Evolutionary conservation across 2,329 filamentous ascomycete species (phyloP).

Genomic region (Diaporthe aspalathi): DNA sequence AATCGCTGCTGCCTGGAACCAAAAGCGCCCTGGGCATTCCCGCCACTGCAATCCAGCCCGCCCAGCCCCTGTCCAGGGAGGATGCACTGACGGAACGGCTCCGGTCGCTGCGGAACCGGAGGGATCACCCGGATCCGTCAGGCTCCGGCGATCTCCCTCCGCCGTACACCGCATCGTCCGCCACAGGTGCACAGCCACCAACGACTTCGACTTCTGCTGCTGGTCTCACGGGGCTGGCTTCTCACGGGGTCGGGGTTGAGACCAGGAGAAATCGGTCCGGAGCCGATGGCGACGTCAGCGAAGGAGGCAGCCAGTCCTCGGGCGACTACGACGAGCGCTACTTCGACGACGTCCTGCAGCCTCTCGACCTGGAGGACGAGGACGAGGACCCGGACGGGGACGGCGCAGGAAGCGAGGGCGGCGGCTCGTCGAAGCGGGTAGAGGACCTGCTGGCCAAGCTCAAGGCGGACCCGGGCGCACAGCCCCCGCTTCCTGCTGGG

Average conservation of each 20-base stretch:
- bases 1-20: conserved; percentile 14
- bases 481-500: background rate
- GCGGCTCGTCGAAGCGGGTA: conserved; percentile 40
- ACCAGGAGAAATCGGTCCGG: conserved; percentile 44
- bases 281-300: conserved; percentile 51
- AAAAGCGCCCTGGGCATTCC: conserved; percentile 44
- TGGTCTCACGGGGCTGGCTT: background rate
- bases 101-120: conserved; percentile 59
- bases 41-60: conserved; percentile 54
- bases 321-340: conserved; percentile 58
- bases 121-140: conserved; percentile 40
- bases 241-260: background rate
- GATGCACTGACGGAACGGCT: conserved; percentile 64
- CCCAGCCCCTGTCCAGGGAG: conserved; percentile 58
- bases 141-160: conserved; percentile 22
- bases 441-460: conserved; percentile 37
- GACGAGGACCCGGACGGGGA: conserved; percentile 33
- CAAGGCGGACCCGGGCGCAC: conserved; percentile 43
- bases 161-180: conserved; percentile 26
- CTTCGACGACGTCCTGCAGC: conserved; percentile 62
- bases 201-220: background rate
- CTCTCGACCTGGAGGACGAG: conserved; percentile 51
- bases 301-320: conserved; percentile 12
- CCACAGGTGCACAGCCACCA: conserved; percentile 6
- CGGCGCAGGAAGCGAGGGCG: conserved; percentile 47